These are phyloP conservation scores for Tanacetum coccineum DNA, from an alignment of 129 eudicot genomes.

Conservation along the genomic window DNA sequence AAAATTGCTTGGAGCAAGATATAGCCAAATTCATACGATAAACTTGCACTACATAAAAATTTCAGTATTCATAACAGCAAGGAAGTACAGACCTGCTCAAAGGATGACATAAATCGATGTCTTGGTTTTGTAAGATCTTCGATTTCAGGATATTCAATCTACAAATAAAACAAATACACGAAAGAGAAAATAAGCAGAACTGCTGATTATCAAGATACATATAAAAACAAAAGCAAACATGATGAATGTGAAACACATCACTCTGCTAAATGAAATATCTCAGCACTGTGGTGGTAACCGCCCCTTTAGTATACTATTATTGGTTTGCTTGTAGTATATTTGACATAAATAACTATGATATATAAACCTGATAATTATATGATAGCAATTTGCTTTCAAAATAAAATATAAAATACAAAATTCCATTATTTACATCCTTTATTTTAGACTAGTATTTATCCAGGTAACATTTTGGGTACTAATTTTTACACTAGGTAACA, in stretches of 20 bases:
- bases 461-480: too few relatives aligned
- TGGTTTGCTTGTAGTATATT: too few relatives aligned
- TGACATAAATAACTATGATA: too few relatives aligned
- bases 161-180: conserved; percentile 13
- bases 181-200: neutral
- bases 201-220: neutral
- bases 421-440: too few relatives aligned
- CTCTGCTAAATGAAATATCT: neutral
- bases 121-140: conserved; percentile 88
- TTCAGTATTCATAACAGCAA: neutral
- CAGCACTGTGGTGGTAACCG: neutral
- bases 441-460: too few relatives aligned
- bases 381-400: too few relatives aligned
- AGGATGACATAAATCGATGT: conserved; percentile 97
- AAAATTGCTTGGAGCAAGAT: too few relatives aligned
- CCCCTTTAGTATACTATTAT: too few relatives aligned
- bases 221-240: neutral
- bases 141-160: conserved; percentile 97
- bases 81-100: conserved; percentile 66
- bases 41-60: neutral
- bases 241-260: conserved; percentile 4
- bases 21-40: neutral
- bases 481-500: too few relatives aligned
- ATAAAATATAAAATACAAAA: too few relatives aligned
- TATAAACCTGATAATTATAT: too few relatives aligned